These are phyloP conservation scores for Amanita jacksonii DNA, from an alignment of 768 basidiomycete genomes.

Conservation along the genomic window DNA sequence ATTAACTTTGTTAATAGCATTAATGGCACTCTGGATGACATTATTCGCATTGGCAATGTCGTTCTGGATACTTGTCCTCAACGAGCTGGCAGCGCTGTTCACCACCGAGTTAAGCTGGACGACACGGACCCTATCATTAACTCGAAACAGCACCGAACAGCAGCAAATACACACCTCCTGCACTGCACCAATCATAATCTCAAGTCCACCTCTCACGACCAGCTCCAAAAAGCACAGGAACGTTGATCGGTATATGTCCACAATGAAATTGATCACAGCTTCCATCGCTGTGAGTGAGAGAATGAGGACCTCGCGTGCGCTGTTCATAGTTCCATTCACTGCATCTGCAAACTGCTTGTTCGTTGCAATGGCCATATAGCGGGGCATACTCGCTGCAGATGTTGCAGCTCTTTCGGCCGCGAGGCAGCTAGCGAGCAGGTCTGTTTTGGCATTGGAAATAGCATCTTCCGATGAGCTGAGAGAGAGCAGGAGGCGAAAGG, in stretches of 20 bases:
- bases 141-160: not conserved
- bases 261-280: constrained; percentile 81
- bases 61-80: constrained; percentile 66
- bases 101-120: constrained; percentile 65
- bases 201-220: constrained; percentile 71
- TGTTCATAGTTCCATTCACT: constrained; percentile 71
- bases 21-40: constrained; percentile 52
- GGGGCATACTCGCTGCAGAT: constrained; percentile 75
- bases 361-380: constrained; percentile 79
- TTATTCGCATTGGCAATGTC: constrained; percentile 62
- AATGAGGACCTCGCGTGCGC: constrained; percentile 62
- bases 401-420: constrained; percentile 82
- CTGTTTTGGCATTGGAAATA: constrained; percentile 58
- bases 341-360: constrained; percentile 73
- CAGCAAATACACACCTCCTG: constrained; percentile 50
- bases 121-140: not conserved
- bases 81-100: constrained; percentile 41
- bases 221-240: constrained; percentile 92
- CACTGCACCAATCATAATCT: constrained; percentile 73
- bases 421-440: constrained; percentile 75
- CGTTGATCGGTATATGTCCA: constrained; percentile 88
- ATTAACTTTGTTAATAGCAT: constrained; percentile 66
- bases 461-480: constrained; percentile 58
- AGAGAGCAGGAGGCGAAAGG: constrained; percentile 73
- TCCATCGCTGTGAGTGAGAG: constrained; percentile 79